Conservation (phyloP, 176 grass and related monocot species). For the Hordeum vulgare region DNA sequence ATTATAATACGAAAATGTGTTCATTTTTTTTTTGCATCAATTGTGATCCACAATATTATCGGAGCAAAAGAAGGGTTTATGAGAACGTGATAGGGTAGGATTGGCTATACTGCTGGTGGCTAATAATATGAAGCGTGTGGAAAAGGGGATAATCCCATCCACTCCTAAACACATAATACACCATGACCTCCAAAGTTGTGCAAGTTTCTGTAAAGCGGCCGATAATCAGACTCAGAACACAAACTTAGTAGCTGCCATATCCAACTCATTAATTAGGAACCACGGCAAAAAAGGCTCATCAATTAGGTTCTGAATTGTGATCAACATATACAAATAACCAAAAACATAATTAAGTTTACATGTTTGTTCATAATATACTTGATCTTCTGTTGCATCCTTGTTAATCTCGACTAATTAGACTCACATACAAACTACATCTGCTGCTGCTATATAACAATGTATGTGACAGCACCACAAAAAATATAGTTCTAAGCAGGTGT, state of each 20-base stretch:
- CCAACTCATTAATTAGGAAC: background rate
- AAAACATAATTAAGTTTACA: background rate
- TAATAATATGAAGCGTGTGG: too few species aligned
- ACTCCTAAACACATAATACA: background rate
- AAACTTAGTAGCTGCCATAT: background rate
- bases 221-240: background rate
- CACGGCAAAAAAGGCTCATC: too few species aligned
- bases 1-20: background rate
- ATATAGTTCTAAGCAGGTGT: too few species aligned
- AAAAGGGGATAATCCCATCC: background rate
- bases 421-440: background rate
- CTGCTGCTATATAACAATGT: background rate
- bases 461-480: background rate
- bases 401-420: background rate
- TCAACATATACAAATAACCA: background rate
- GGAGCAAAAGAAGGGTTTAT: background rate
- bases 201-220: background rate
- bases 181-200: background rate
- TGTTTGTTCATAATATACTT: background rate
- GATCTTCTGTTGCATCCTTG: background rate
- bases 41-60: background rate
- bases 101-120: too few species aligned
- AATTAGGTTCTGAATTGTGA: background rate
- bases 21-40: background rate
- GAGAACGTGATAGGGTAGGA: too few species aligned